Evolutionary conservation across 1,139 yeast genomes (phyloP), one percentile per base, ranked within the genome.

Genomic region (Hansenula anomala): DNA sequence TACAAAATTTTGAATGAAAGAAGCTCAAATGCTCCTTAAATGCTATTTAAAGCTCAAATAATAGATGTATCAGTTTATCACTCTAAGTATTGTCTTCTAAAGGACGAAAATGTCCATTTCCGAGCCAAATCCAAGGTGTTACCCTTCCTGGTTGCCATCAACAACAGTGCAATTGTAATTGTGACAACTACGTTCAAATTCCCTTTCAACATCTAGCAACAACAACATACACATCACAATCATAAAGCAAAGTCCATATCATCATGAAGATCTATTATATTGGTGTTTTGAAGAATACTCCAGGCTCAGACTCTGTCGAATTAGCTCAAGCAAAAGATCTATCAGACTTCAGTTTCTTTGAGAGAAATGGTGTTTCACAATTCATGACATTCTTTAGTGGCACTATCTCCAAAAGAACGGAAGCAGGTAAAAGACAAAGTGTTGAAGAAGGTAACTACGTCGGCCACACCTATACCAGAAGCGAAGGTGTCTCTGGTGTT

Each of bases 401-500:
- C 55, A 92, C 98, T 7, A 92, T 92, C 19, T 80, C 96, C 11
- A 83, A 81, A 49, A 79, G 98, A 64, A 94, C 98, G 1, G 67
- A 72, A 29, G 72, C 90, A 3, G 96, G 96, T 30, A 94, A 88
- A 63, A 81, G 98, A 64, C 98, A 92, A 64, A 78, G 90, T 58
- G 87, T 92, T 38, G 97, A 92, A 61, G 97, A 92, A 62, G 78
- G 60, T 38, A 66, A 66, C 60, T 90, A 90, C 59, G 75, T 87
- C 17, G 97, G 96, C 9, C 98, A 94, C 61, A 92, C 92, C 1
- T 92, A 85, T 60, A 81, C 90, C 20, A 75, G 97, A 50, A 66
- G 84, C 26, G 98, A 94, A 62, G 97, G 97, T 2, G 60, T 92
- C 36, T 85, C 95, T n/a, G 96, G 96, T 47, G 96, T 92, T 23